These are phyloP conservation scores for Phytophthora vignae DNA, from an alignment of 352 stramenopile species.

Conservation along the genomic window DNA sequence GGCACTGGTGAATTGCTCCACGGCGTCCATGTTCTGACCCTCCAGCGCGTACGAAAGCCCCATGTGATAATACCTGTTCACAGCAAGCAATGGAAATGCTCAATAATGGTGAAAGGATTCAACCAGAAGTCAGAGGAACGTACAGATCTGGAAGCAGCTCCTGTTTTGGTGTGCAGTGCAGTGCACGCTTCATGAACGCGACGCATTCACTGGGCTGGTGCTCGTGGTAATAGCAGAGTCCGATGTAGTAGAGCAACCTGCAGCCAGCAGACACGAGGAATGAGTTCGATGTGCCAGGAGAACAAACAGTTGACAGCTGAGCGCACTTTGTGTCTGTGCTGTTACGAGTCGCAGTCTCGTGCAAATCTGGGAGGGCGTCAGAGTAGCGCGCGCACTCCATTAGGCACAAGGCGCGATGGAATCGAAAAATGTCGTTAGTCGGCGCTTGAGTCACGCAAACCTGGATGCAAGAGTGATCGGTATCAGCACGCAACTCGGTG, in stretches of 20 bases:
- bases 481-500: neutral
- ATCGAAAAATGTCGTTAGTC: constrained; percentile 68
- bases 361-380: constrained; percentile 62
- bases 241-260: constrained; percentile 73
- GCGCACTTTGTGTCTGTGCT: constrained; percentile 41
- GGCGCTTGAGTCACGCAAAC: constrained; percentile 49
- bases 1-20: constrained; percentile 71
- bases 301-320: constrained; percentile 10
- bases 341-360: constrained; percentile 48
- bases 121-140: constrained; percentile 5
- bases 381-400: constrained; percentile 62
- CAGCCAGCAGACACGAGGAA: constrained; percentile 4
- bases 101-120: neutral
- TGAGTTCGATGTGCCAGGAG: constrained; percentile 4
- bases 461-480: constrained; percentile 23
- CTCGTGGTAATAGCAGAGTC: constrained; percentile 71
- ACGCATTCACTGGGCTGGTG: constrained; percentile 55
- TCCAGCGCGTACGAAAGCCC: constrained; percentile 66
- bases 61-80: constrained; percentile 76
- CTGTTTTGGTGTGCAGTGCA: constrained; percentile 33
- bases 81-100: neutral
- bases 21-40: constrained; percentile 60
- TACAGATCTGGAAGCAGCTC: constrained; percentile 71
- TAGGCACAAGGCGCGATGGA: constrained; percentile 68
- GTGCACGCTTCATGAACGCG: constrained; percentile 51